Conservation (phyloP, 2,329 filamentous ascomycete genomes). For the Venturia oleaginea region DNA sequence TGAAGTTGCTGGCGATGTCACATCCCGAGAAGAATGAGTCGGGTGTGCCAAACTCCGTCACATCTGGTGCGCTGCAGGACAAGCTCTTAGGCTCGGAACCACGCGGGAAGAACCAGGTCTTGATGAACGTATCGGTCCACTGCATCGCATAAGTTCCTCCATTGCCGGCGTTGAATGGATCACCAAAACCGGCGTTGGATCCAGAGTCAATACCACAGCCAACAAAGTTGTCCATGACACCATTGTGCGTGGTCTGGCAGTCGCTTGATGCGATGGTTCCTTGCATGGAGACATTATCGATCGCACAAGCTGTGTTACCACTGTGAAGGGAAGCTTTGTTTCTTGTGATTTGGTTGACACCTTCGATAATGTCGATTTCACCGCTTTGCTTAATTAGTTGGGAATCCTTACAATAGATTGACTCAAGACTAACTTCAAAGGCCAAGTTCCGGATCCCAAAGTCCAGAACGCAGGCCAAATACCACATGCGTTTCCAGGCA, state of each 20-base stretch:
- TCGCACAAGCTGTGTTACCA: slow-evolving; percentile 16
- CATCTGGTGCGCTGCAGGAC: slow-evolving; percentile 42
- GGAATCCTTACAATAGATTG: background rate
- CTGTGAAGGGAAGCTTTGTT: slow-evolving; percentile 20
- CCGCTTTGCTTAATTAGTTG: background rate
- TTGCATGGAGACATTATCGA: slow-evolving; percentile 17
- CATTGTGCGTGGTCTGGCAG: slow-evolving; percentile 15
- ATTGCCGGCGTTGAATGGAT: slow-evolving; percentile 16
- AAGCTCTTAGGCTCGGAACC: slow-evolving; percentile 33
- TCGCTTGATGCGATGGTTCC: slow-evolving; percentile 18
- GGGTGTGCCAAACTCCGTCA: slow-evolving; percentile 52
- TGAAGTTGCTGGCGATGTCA: slow-evolving; percentile 28
- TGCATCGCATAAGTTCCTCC: slow-evolving; percentile 28
- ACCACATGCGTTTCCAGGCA: slow-evolving; percentile 31
- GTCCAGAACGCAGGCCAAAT: slow-evolving; percentile 34
- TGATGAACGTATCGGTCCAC: slow-evolving; percentile 20
- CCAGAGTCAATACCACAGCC: slow-evolving; percentile 16
- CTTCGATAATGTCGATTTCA: slow-evolving; percentile 15
- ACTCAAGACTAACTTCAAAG: slow-evolving; percentile 23
- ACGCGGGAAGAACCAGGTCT: slow-evolving; percentile 21
- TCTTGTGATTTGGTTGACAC: slow-evolving; percentile 19
- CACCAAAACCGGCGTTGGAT: slow-evolving; percentile 20
- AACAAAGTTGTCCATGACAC: slow-evolving; percentile 3
- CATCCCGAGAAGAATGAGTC: slow-evolving; percentile 52
- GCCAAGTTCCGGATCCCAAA: slow-evolving; percentile 30